Conservation (phyloP, 1,139 yeast genomes). For the Geotrichum candidum region DNA sequence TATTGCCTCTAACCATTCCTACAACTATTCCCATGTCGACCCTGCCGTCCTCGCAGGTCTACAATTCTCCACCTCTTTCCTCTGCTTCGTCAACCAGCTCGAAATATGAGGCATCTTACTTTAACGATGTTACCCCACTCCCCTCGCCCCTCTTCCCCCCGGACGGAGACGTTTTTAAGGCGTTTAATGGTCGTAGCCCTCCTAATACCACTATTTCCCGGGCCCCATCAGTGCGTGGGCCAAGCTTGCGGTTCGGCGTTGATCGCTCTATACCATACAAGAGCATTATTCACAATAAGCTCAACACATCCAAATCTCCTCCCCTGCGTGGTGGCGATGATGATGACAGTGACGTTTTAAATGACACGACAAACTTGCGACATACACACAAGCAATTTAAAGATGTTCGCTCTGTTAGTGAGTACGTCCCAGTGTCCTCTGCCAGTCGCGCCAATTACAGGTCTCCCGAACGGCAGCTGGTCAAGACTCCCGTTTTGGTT, state of each 20-base stretch:
- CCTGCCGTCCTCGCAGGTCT: background rate
- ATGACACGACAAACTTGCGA: conserved; percentile 1
- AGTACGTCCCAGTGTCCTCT: conserved; percentile 15
- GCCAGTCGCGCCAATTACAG: background rate
- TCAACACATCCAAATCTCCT: background rate
- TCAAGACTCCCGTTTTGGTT: background rate
- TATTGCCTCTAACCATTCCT: background rate
- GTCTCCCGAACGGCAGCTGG: background rate
- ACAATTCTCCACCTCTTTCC: conserved; percentile 4
- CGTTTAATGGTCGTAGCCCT: conserved; percentile 25
- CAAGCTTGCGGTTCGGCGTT: conserved; percentile 4
- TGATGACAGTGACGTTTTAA: conserved; percentile 1
- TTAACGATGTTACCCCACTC: conserved; percentile 28
- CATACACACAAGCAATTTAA: background rate
- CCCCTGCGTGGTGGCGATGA: background rate
- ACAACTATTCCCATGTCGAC: background rate
- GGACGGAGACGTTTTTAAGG: conserved; percentile 22
- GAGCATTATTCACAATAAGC: background rate
- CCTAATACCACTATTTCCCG: conserved; percentile 26
- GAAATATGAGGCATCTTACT: conserved; percentile 7
- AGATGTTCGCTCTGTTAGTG: conserved; percentile 14
- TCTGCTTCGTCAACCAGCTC: conserved; percentile 8
- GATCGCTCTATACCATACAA: conserved; percentile 8
- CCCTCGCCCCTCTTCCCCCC: conserved; percentile 31
- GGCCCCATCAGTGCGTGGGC: conserved; percentile 16